Evolutionary conservation across 169 alveolate species (phyloP).

Genomic region (Plasmodium gonderi): DNA sequence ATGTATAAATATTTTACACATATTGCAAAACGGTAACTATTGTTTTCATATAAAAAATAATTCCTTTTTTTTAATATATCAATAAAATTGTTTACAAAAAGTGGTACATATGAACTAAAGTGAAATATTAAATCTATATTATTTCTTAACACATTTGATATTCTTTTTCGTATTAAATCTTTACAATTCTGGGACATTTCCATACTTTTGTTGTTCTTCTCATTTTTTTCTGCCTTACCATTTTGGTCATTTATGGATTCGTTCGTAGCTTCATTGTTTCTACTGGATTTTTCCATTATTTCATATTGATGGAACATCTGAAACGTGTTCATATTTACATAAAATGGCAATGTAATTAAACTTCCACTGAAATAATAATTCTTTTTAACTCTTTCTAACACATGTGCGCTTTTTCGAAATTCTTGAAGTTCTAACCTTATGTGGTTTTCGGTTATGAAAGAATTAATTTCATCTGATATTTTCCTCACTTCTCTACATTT

Average conservation of each 20-base stretch:
- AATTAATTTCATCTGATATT: not conserved
- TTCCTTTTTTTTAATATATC: conserved; percentile 31
- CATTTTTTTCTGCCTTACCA: not conserved
- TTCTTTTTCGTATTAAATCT: conserved; percentile 1
- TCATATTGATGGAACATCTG: not conserved
- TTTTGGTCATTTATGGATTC: not conserved
- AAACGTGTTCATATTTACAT: not conserved
- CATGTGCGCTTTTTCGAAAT: conserved; percentile 19
- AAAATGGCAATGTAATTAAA: conserved; percentile 48
- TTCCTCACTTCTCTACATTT: not conserved
- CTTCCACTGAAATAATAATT: conserved; percentile 33
- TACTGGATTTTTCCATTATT: not conserved
- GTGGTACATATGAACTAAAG: not conserved
- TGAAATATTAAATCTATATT: conserved; percentile 23
- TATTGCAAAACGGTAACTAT: conserved; percentile 30
- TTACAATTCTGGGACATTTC: not conserved
- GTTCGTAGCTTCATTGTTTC: not conserved
- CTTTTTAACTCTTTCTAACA: not conserved
- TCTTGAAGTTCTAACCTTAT: conserved; percentile 46
- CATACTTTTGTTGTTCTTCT: too few species aligned
- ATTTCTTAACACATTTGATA: conserved; percentile 3
- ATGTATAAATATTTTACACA: conserved; percentile 11
- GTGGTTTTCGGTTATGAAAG: conserved; percentile 2
- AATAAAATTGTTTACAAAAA: not conserved
- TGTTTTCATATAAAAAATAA: conserved; percentile 24